These are phyloP conservation scores for Piper betle DNA, from an alignment of 164 flowering plant species.

Conservation along the genomic window DNA sequence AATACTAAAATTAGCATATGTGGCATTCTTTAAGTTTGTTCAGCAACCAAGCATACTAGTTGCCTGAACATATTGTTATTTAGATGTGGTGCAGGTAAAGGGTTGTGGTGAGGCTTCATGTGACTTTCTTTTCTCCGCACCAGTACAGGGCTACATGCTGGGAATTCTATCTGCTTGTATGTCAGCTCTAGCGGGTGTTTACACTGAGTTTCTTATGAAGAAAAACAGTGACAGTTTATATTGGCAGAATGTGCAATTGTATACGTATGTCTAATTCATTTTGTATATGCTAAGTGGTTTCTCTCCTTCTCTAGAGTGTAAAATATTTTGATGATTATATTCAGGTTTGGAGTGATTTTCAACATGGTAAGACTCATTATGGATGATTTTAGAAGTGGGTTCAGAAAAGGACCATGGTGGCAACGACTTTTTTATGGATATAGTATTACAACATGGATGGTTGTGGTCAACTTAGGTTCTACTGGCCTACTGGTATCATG, in stretches of 20 bases:
- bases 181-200: constrained; percentile 93
- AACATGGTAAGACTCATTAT: constrained; percentile 60
- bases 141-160: constrained; percentile 82
- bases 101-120: constrained; percentile 92
- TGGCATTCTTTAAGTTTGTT: no score
- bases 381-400: constrained; percentile 80
- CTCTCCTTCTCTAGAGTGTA: neutral
- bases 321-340: neutral
- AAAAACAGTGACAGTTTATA: constrained; percentile 89
- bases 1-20: no score
- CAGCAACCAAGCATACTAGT: no score
- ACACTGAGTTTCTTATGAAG: constrained; percentile 98
- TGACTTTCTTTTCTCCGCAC: constrained; percentile 82
- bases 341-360: constrained; percentile 83
- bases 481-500: constrained; percentile 91
- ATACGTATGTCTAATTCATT: constrained; percentile 55
- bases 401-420: constrained; percentile 96
- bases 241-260: constrained; percentile 92
- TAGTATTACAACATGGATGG: constrained; percentile 77
- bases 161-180: constrained; percentile 81
- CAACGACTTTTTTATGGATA: constrained; percentile 83
- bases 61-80: neutral
- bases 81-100: constrained; percentile 43
- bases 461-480: constrained; percentile 81
- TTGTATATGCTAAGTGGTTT: neutral